Evolutionary conservation across 768 basidiomycete species (phyloP), one percentile per base, ranked within the genome.

Genomic region (Rhizopogon vesiculosus): DNA sequence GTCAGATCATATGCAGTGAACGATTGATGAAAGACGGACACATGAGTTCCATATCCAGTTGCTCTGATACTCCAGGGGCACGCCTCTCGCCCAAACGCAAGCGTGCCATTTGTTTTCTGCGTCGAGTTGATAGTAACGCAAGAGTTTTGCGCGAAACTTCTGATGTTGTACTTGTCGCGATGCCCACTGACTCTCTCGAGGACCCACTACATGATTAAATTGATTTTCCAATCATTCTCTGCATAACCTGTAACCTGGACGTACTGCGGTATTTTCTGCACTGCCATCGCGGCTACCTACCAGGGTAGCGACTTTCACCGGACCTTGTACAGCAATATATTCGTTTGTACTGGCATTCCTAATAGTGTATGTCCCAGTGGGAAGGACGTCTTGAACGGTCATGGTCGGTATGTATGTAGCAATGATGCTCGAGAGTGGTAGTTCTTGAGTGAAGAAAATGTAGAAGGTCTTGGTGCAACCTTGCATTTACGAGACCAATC

Each of bases 151-250:
- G 48, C 22, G 8, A 49, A 49, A 38, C 16, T 49, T 38, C 48
- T 49, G 15, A 49, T 49, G 38, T 49, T 49, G 35, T 49, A 49
- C 38, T 25, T 49, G 48, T 49, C 48, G 48, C 39, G 35, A 15
- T 49, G 15, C 38, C 48, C 48, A n/a, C 48, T 49, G 48, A 49
- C 35, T 49, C 22, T 49, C 31, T 49, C 48, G 8, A 49, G 33
- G 35, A 49, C 18, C 48, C 48, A 49, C 48, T 49, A 38, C 19
- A 38, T 4, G 15, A 38, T 49, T 22, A 41, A 41, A 9, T 49
- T 49, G 22, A 16, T 16, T 35, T 35, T 10, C 35, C 9, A 35
- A 16, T 10, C 8, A 19, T 49, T 15, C 19, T 49, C 19, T 3
- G 10, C 8, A 49, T 49, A 19, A 35, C 5, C 7, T 8, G 8